phyloP scores from a whole-genome alignment of 2,329 filamentous ascomycete genomes.

The Pseudocercospora pini-densiflorae region DNA sequence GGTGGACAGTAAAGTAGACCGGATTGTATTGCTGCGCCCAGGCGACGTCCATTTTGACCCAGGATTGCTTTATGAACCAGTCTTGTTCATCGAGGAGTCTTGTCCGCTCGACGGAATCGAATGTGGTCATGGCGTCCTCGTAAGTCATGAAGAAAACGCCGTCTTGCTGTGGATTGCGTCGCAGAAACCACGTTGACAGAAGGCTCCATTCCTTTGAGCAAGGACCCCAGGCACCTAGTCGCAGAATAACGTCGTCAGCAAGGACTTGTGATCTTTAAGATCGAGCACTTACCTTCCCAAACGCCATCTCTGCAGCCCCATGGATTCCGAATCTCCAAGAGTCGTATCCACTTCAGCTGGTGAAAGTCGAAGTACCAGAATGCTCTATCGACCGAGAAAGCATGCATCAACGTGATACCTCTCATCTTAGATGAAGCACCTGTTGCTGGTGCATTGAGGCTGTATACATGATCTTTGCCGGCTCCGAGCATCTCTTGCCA shows the following conservation, averaged over 20 bases:
- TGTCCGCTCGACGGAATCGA: background rate
- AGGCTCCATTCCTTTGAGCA: slow-evolving; percentile 82
- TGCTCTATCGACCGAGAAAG: slow-evolving; percentile 10
- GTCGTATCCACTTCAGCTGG: slow-evolving; percentile 3
- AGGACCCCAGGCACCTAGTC: slow-evolving; percentile 60
- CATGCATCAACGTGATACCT: slow-evolving; percentile 6
- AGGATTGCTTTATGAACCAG: slow-evolving; percentile 4
- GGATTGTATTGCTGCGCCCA: slow-evolving; percentile 9
- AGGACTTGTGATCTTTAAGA: background rate
- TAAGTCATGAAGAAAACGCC: slow-evolving; percentile 62
- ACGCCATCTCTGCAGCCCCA: slow-evolving; percentile 70
- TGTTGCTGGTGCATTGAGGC: background rate
- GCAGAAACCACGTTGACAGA: slow-evolving; percentile 62
- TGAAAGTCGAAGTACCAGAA: slow-evolving; percentile 7
- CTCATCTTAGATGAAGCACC: slow-evolving; percentile 1
- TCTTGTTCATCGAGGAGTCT: slow-evolving; percentile 1
- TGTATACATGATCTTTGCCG: background rate
- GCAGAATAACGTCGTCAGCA: background rate
- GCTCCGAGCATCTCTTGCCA: slow-evolving; percentile 12
- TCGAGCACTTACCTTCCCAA: slow-evolving; percentile 67
- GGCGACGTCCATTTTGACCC: slow-evolving; percentile 1
- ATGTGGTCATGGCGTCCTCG: slow-evolving; percentile 59
- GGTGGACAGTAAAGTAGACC: slow-evolving; percentile 1
- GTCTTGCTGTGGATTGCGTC: slow-evolving; percentile 66
- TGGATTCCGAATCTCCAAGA: slow-evolving; percentile 62